Base-by-base conservation (phyloP, 129 eudicot genomes). In the Tagetes patula region DNA sequence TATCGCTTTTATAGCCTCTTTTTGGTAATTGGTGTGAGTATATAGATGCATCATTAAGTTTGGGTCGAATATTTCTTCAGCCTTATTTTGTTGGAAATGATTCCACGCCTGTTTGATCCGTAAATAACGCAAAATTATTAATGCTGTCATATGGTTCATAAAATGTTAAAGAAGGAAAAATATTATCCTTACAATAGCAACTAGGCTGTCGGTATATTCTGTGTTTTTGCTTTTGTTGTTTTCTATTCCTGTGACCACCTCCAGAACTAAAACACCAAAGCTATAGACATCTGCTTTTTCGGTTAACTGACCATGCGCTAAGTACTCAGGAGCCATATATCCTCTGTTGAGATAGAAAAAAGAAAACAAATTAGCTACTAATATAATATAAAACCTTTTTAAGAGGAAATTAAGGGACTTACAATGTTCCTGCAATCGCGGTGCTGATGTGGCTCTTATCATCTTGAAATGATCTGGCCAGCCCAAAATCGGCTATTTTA, bases 281-380 rank as follows among this genome's bases (percentile, higher is more conserved):
- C 96, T 89, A 67, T 89, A 86, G 56, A 90, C 92, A 69, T 90
- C 96, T 34, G 78, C 96, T 63, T 90, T 90, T 41, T 87, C 92
- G 2, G 92, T 87, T 67, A 90, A 70, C 73, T 84, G 88, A 14
- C 92, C 92, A 75, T 83, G 86, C 40, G 92, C 92, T 67, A 90
- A 78, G 79, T 90, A 90, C 73, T 86, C 91, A 50, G 91, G 96
- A 61, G 96, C 96, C 88, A 88, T 82, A 31, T 86, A 88, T 82
- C 89, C 92, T 47, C 89, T 86, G 75, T 49, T 36, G 47, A 69
- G 13, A 5, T 48, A 14, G 1, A 2, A 66, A 66, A 46, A 38
- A 13, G 7, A 45, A 13, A 8, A 48, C 45, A 61, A 61, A 61
- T 61, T 61, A 61, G 45, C 45, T 11, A 1, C 45, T 60, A 12